Conservation (phyloP, 1,284 basidiomycete genomes). For the Abortiporus biennis region DNA sequence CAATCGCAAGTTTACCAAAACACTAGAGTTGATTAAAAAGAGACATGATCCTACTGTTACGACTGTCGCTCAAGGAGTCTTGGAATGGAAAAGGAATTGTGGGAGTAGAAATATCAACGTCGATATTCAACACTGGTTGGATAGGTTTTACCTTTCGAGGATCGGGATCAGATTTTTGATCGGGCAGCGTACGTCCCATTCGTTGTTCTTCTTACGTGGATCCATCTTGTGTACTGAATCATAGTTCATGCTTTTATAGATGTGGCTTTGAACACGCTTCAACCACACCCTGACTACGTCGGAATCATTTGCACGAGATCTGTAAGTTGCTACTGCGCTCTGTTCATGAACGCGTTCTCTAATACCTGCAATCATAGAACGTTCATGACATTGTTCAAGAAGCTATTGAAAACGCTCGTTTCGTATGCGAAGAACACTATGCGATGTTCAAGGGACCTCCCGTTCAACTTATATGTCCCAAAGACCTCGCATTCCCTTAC, state of each 20-base stretch:
- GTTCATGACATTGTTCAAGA: constrained; percentile 96
- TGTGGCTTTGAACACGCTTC: constrained; percentile 86
- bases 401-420: constrained; percentile 97
- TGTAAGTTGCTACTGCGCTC: constrained; percentile 38
- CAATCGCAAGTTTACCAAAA: constrained; percentile 87
- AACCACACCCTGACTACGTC: constrained; percentile 88
- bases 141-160: constrained; percentile 95
- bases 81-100: constrained; percentile 71
- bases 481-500: constrained; percentile 87
- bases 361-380: constrained; percentile 45
- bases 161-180: constrained; percentile 97
- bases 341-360: constrained; percentile 5
- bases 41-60: constrained; percentile 98
- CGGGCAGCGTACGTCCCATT: constrained; percentile 70
- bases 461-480: constrained; percentile 94
- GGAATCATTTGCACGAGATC: constrained; percentile 98
- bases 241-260: too few relatives aligned
- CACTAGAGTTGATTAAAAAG: constrained; percentile 87
- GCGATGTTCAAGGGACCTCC: constrained; percentile 95
- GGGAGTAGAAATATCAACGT: constrained; percentile 67
- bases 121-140: constrained; percentile 93
- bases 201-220: constrained; percentile 4
- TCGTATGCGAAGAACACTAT: constrained; percentile 98
- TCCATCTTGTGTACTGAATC: constrained; percentile 8
- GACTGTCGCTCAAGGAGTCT: constrained; percentile 88